phyloP scores from a whole-genome alignment of 2,329 filamentous ascomycete species.

The Keithomyces neogunnii region DNA sequence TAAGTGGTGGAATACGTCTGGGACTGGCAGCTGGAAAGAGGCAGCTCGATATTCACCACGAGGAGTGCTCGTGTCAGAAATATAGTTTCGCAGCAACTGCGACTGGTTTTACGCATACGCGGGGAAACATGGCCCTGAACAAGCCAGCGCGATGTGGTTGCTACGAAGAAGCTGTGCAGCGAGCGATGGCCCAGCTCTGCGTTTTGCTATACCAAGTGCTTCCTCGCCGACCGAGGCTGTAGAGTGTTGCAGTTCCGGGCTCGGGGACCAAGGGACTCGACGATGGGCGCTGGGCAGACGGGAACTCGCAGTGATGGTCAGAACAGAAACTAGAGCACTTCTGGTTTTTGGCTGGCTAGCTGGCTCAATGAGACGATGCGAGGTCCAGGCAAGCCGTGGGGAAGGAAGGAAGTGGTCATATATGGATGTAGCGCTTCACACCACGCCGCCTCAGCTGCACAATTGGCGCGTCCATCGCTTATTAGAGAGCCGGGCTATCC shows the following conservation, averaged over 20 bases:
- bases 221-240: background rate
- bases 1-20: background rate
- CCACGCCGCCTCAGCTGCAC: background rate
- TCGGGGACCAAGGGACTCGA: background rate
- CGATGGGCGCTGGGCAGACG: background rate
- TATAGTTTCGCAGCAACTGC: background rate
- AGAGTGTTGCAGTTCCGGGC: background rate
- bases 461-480: background rate
- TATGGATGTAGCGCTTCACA: background rate
- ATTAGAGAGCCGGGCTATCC: slow-evolving; percentile 1
- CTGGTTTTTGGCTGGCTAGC: no score
- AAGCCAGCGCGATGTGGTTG: background rate
- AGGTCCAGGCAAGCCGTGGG: no score
- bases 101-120: background rate
- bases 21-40: background rate
- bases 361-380: background rate
- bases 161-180: background rate
- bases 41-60: background rate
- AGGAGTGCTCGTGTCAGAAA: background rate
- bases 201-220: background rate
- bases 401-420: background rate
- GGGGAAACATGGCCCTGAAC: background rate
- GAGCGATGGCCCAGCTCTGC: background rate
- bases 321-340: background rate
- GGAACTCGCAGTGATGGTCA: background rate